Percentiles rank a stretch among this genome's conserved stretches.
Evolutionary conservation across 345 rosid species (phyloP).

Genomic region (Punica granatum): DNA sequence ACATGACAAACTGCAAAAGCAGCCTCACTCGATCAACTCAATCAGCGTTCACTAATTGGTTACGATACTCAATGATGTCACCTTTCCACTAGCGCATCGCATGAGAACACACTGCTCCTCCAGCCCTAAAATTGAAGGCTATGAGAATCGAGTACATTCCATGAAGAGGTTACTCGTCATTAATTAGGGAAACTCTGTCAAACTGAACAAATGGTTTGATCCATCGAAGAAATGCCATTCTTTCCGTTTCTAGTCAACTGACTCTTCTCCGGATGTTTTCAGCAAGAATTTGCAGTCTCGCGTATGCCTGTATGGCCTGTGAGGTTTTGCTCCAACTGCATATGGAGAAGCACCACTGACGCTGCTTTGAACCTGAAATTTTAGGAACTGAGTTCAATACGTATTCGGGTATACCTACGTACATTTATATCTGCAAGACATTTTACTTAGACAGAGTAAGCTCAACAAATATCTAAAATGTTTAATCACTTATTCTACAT

Average conservation of each 20-base stretch:
- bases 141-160: no score
- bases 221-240: background rate
- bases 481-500: background rate
- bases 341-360: background rate
- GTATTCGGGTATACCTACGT: background rate
- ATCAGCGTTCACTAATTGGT: no score
- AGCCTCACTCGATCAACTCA: no score
- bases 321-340: background rate
- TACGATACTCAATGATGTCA: no score
- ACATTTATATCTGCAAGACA: background rate
- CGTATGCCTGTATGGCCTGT: background rate
- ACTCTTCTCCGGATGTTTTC: background rate
- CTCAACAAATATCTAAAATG: background rate
- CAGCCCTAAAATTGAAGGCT: no score
- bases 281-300: background rate
- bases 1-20: no score
- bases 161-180: no score
- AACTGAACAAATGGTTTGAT: no score
- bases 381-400: background rate
- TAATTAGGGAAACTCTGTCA: no score
- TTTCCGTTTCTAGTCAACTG: background rate
- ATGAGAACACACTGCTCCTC: no score
- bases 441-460: no score
- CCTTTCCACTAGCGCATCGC: no score
- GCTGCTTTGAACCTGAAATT: slow-evolving; percentile 1